Percentiles rank a stretch among this genome's conserved stretches.
Evolutionary conservation across 768 basidiomycete genomes (phyloP).

Genomic region (Suillus subaureus): DNA sequence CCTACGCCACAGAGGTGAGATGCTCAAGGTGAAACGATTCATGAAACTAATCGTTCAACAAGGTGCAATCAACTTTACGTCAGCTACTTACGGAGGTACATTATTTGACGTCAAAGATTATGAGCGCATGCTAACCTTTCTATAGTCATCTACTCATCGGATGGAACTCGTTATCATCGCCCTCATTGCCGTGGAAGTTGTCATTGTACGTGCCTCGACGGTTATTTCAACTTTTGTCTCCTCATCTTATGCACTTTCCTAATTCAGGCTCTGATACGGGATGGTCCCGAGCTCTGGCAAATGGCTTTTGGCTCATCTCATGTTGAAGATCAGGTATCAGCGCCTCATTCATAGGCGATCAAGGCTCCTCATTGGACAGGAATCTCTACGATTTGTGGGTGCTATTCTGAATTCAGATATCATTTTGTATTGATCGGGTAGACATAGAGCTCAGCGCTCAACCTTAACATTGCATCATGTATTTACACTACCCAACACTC

Average conservation of each 20-base stretch:
- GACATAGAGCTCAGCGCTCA: neutral
- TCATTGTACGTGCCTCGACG: constrained; percentile 61
- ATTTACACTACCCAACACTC: neutral
- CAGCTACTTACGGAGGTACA: constrained; percentile 83
- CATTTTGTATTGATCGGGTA: neutral
- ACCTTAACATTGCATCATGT: neutral
- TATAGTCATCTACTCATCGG: constrained; percentile 81
- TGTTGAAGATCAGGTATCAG: constrained; percentile 14
- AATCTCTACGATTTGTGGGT: neutral
- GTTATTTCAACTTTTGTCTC: neutral
- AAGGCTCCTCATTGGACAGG: neutral
- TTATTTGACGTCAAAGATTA: neutral
- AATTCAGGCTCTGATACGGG: constrained; percentile 69
- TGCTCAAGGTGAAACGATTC: neutral
- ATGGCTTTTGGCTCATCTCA: constrained; percentile 37
- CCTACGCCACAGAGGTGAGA: constrained; percentile 77
- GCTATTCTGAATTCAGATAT: neutral
- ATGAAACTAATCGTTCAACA: constrained; percentile 10
- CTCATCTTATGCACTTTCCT: constrained; percentile 6
- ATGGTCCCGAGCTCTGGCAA: constrained; percentile 78
- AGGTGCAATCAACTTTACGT: constrained; percentile 86
- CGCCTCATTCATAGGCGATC: neutral
- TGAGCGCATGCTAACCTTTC: constrained; percentile 3
- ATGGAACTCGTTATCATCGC: constrained; percentile 97
- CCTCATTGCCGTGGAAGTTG: constrained; percentile 93